Evolutionary conservation across 2,329 filamentous ascomycete species (phyloP), one percentile per base, ranked within the genome.

Genomic region (Colletotrichum australisinense): DNA sequence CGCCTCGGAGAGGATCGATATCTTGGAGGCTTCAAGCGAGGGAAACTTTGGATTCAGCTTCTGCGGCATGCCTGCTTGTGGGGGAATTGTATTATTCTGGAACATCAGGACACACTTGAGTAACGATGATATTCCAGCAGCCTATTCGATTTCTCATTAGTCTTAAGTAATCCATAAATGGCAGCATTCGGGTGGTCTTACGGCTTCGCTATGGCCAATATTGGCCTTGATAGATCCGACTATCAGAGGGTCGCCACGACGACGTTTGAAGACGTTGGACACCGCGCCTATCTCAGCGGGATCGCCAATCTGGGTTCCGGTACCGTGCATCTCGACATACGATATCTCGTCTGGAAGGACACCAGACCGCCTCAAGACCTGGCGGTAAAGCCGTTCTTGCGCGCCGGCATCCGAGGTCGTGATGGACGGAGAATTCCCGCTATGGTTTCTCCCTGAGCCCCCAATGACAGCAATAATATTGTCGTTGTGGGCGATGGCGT

Each of bases 401-500:
- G 77, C 76, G 4, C 14, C 26, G 14, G 67, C 35, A 32, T 77
- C 71, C 1, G 77, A 76, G 32, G 76, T 75, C 0, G 77, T 79
- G 49, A 82, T 79, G 9, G 79, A 76, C 1, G 77, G 77, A 78
- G 35, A 80, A 6, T 38, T 83, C 3, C 83, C 83, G 69, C 87
- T 85, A 67, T 85, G 83, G 73, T 87, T 84, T 1, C 83, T 77
- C 0, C 78, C 82, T 0, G 82, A 83, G 3, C 78, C 80, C 0
- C 80, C 73, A 35, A 88, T 83, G 3, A 85, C 79, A 9, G 82
- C 85, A 1, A 83, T 75, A 19, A 87, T 81, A 0, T 80, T 79
- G 75, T 91, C 86, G 1, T 84, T 83, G 49, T 88, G 87, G 5
- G 76, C 76, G 0, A 89, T 46, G 0, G 88, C 88, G 62, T 84